phyloP scores from a whole-genome alignment of 2,329 filamentous ascomycete genomes.

The Fusarium sulawesiense region DNA sequence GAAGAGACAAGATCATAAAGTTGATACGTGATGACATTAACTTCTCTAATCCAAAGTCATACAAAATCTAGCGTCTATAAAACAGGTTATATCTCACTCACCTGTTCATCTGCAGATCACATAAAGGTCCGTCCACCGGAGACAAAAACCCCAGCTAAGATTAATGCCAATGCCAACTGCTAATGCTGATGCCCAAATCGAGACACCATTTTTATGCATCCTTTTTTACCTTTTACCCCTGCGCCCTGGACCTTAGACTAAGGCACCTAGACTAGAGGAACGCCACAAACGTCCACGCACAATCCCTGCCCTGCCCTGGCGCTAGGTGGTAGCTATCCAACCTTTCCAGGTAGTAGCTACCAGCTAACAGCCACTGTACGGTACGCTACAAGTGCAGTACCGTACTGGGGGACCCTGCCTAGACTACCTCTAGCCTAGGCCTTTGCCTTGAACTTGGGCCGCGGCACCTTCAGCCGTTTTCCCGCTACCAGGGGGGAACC shows the following conservation, averaged over 20 bases:
- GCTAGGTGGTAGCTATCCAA: slow-evolving; percentile 2
- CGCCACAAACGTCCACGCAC: slow-evolving; percentile 33
- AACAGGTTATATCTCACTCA: slow-evolving; percentile 5
- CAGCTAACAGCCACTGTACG: neutral
- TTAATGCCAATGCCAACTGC: slow-evolving; percentile 2
- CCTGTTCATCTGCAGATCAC: slow-evolving; percentile 23
- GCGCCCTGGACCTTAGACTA: slow-evolving; percentile 9
- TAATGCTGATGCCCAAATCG: slow-evolving; percentile 12
- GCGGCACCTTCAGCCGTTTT: slow-evolving; percentile 36
- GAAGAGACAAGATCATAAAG: neutral
- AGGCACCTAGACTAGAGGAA: neutral
- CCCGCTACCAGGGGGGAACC: slow-evolving; percentile 32
- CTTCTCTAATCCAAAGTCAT: neutral
- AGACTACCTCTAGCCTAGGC: neutral
- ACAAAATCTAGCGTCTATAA: neutral
- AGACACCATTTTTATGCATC: slow-evolving; percentile 24
- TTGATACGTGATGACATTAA: neutral
- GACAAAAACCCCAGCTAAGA: neutral
- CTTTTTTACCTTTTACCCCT: slow-evolving; percentile 16
- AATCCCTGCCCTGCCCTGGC: slow-evolving; percentile 14
- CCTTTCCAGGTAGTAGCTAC: neutral
- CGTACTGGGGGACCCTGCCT: neutral
- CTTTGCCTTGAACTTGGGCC: slow-evolving; percentile 19
- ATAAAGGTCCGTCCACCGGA: slow-evolving; percentile 35
- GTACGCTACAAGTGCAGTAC: slow-evolving; percentile 1